A percentile compares a stretch with the other conserved stretches of the same genome.
These are phyloP conservation scores for Saccharomyces paradoxus DNA, from an alignment of 805 yeast species.

Conservation along the genomic window DNA sequence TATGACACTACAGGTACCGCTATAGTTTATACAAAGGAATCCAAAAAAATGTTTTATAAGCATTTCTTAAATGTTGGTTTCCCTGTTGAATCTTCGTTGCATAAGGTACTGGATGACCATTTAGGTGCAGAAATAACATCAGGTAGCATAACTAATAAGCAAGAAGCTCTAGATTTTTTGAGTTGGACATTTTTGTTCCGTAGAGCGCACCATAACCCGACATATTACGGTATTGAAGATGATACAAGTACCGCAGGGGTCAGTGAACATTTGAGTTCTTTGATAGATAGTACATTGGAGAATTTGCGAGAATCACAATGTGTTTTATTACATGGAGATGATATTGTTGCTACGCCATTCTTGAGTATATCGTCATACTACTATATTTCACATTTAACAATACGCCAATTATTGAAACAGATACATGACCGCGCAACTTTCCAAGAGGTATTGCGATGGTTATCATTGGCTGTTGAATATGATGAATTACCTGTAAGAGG, in stretches of 20 bases:
- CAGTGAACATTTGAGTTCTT: conserved; percentile 46
- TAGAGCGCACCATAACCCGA: conserved; percentile 89
- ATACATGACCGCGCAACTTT: conserved; percentile 36
- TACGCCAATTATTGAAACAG: conserved; percentile 56
- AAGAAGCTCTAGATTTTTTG: conserved; percentile 90
- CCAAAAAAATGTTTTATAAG: conserved; percentile 77
- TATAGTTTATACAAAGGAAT: conserved; percentile 74
- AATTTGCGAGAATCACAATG: conserved; percentile 69
- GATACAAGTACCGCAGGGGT: conserved; percentile 51
- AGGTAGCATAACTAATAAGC: conserved; percentile 86
- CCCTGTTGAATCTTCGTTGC: conserved; percentile 83
- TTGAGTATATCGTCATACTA: conserved; percentile 83
- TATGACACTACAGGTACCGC: conserved; percentile 92
- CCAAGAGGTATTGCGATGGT: conserved; percentile 39
- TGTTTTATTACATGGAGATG: conserved; percentile 41
- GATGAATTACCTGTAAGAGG: conserved; percentile 86
- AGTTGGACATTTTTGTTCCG: conserved; percentile 93
- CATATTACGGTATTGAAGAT: conserved; percentile 78
- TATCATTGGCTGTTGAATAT: conserved; percentile 60
- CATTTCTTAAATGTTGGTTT: conserved; percentile 85
- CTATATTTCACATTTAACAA: conserved; percentile 84
- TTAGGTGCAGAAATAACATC: conserved; percentile 92
- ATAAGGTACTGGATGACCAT: conserved; percentile 77
- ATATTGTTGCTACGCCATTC: conserved; percentile 63
- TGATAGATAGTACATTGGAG: conserved; percentile 62